These are phyloP conservation scores for Geranium brycei DNA, from an alignment of 345 rosid genomes.

Conservation along the genomic window DNA sequence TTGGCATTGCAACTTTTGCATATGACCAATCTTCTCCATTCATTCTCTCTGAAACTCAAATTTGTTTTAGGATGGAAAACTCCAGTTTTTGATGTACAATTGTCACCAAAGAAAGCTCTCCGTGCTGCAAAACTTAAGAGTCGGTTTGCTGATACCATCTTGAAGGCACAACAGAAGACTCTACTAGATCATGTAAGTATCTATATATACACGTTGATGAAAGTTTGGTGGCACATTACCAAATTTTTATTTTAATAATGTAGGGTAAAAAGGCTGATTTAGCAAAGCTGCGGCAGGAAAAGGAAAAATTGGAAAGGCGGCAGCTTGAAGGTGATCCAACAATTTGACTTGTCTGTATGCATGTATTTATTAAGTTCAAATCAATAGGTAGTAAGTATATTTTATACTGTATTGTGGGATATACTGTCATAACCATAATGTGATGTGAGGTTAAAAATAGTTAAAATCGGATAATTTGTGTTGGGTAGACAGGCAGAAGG, in stretches of 20 bases:
- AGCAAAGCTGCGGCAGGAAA: constrained; percentile 43
- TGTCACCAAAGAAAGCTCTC: constrained; percentile 67
- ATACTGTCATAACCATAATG: no score
- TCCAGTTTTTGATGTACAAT: constrained; percentile 25
- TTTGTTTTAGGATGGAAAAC: constrained; percentile 32
- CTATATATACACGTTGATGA: no score
- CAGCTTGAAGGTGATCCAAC: constrained; percentile 56
- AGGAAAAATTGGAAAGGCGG: constrained; percentile 49
- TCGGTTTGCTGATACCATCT: constrained; percentile 65
- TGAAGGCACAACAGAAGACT: constrained; percentile 58
- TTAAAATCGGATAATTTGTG: no score
- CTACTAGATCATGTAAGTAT: constrained; percentile 39
- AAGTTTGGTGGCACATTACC: no score
- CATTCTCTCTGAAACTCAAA: background rate
- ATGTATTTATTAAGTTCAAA: no score
- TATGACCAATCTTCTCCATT: background rate
- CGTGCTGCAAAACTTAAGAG: constrained; percentile 67
- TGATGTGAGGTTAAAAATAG: no score
- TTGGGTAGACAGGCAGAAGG: no score
- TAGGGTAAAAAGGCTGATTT: constrained; percentile 62
- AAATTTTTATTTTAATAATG: constrained; percentile 1
- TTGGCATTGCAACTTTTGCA: background rate
- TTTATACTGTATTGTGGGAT: no score
- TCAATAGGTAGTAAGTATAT: no score
- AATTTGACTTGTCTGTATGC: background rate